A percentile compares a stretch with the other conserved stretches of the same genome.
phyloP scores from a whole-genome alignment of 495 filamentous ascomycete species.

The Penicillium subrubescens region DNA sequence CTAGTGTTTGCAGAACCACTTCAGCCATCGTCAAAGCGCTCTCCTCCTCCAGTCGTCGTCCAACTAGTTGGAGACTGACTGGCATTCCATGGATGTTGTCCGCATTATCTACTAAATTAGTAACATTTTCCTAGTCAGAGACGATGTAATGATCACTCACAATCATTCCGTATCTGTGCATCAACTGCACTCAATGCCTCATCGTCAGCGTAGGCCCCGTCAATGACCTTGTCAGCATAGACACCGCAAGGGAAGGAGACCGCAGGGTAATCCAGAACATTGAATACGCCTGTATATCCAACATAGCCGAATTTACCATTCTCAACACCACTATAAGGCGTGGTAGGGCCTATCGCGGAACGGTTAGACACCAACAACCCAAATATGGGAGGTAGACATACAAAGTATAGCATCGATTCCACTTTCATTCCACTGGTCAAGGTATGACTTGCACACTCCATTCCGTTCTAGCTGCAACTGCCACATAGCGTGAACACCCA shows the following conservation, averaged over 20 bases:
- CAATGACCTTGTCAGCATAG: background rate
- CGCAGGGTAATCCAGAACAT: conserved; percentile 24
- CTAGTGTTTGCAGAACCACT: conserved; percentile 10
- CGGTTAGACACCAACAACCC: background rate
- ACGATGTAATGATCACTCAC: background rate
- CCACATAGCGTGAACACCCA: conserved; percentile 1
- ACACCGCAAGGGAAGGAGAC: conserved; percentile 21
- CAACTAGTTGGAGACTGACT: conserved; percentile 49
- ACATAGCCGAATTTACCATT: conserved; percentile 20
- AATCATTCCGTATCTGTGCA: background rate
- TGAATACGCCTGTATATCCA: conserved; percentile 23
- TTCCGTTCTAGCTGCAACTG: background rate
- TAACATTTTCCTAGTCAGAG: background rate
- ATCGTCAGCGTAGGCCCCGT: background rate
- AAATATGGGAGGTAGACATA: background rate
- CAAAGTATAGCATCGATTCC: background rate
- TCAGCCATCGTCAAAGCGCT: conserved; percentile 33
- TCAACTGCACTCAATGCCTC: background rate
- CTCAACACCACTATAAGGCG: conserved; percentile 20
- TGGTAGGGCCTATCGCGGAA: conserved; percentile 8
- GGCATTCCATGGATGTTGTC: conserved; percentile 28
- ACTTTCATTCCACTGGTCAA: background rate
- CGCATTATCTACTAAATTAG: background rate
- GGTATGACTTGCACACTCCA: background rate
- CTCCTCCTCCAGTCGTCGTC: conserved; percentile 48